Percentiles rank a stretch among this genome's conserved stretches.
These are phyloP conservation scores for Aspergillus bombycis DNA, from an alignment of 2,329 filamentous ascomycete genomes.

Conservation along the genomic window DNA sequence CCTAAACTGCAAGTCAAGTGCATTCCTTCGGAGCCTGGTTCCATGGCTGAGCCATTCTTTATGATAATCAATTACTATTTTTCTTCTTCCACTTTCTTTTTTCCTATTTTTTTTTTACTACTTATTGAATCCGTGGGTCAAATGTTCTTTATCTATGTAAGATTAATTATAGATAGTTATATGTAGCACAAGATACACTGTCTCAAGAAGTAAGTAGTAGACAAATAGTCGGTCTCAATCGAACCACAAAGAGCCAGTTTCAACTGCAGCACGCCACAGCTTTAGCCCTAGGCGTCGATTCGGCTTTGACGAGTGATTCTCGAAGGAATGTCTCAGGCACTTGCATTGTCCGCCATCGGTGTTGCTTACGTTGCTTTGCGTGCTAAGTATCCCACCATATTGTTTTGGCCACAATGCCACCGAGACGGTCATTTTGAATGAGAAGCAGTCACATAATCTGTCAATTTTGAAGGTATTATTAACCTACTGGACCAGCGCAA, in stretches of 20 bases:
- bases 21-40: not conserved
- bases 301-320: not conserved
- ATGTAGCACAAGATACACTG: not conserved
- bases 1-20: conserved; percentile 4
- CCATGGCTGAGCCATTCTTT: not conserved
- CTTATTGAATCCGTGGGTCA: not conserved
- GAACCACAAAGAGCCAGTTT: not conserved
- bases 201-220: not conserved
- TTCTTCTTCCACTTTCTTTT: not conserved
- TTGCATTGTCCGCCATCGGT: not conserved
- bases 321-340: not conserved
- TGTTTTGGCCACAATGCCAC: not conserved
- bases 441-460: not conserved
- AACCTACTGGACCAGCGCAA: not conserved
- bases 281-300: not conserved
- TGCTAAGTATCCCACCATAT: not conserved
- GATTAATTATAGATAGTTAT: not conserved
- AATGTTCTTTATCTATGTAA: not conserved
- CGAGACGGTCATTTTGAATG: not conserved
- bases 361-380: not conserved
- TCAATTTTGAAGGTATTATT: not conserved
- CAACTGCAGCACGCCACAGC: not conserved
- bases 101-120: not conserved
- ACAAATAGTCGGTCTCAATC: not conserved
- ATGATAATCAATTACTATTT: not conserved